Base-by-base conservation (phyloP, 2,329 filamentous ascomycete species). In the Dactylellina sp. region DNA sequence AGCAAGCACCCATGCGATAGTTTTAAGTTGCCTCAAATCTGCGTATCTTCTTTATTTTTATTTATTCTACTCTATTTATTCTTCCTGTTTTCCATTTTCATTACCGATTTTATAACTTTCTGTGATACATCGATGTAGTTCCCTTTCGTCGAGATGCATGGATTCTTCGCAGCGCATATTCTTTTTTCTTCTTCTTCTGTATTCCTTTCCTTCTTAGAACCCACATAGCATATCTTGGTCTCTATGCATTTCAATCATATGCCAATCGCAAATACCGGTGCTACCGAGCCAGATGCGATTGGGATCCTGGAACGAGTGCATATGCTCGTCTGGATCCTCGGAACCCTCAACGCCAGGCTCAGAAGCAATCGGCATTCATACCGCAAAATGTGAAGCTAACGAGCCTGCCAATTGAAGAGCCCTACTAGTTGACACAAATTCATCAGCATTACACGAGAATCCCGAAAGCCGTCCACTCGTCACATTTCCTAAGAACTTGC, bases 301-400 rank as follows among this genome's bases (percentile, higher is more conserved):
- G 49, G 62, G 44, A 57, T 28, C 44, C 50, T 49, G 50, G 60
- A 64, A 64, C 66, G 28, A 64, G 46, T 64, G 59, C 59, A 64
- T 18, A 20, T 18, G 42, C 64, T 49, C 56, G 50, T 61, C 42
- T 57, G 40, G 25, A 66, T 57, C 53, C 42, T 70, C 56, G 64
- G 56, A 62, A 70, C 56, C 55, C 25, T n/a, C 24, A 20, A 37
- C 22, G 44, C 47, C 55, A 35, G 9, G 39, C n/a, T 24, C 16
- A 60, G 22, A 37, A 71, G 57, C 66, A 63, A 71, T 64, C 66
- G 66, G 59, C 66, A 71, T 71, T 71, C 66, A 60, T 59, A 71
- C 66, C 59, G 66, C 66, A 50, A 49, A 64, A 64, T 71, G 59
- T 59, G 46, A 64, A 57, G 66, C 66, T 71, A 71, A 71, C 28